These are phyloP conservation scores for Punctularia strigosozonata DNA, from an alignment of 768 basidiomycete species.

Conservation along the genomic window DNA sequence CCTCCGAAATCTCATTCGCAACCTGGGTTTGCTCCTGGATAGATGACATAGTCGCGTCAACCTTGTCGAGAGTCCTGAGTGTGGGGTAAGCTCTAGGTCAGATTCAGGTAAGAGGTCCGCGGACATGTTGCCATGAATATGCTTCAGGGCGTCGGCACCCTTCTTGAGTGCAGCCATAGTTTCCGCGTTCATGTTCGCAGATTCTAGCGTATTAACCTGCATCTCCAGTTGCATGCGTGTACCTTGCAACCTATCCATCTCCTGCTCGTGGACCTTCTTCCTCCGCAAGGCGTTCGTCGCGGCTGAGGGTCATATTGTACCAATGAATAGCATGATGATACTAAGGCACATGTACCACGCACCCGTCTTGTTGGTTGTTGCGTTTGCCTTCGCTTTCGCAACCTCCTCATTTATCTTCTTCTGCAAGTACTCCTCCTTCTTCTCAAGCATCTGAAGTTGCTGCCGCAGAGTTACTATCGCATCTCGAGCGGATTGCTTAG, in stretches of 20 bases:
- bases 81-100: constrained; percentile 2
- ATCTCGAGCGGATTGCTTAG: constrained; percentile 78
- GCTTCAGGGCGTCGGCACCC: constrained; percentile 78
- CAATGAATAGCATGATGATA: too few relatives aligned
- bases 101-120: constrained; percentile 20
- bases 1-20: constrained; percentile 85
- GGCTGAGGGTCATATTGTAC: constrained; percentile 28
- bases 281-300: constrained; percentile 85
- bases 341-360: constrained; percentile 21
- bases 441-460: constrained; percentile 94
- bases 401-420: constrained; percentile 94
- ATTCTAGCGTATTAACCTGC: constrained; percentile 94
- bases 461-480: constrained; percentile 89
- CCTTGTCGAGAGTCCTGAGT: constrained; percentile 70
- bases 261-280: constrained; percentile 83
- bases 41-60: constrained; percentile 79
- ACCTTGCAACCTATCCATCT: constrained; percentile 77
- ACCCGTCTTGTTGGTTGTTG: constrained; percentile 90
- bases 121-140: constrained; percentile 83
- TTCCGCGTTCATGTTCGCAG: constrained; percentile 95
- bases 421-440: constrained; percentile 95
- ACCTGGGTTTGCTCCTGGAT: constrained; percentile 88
- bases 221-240: constrained; percentile 87
- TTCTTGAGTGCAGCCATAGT: constrained; percentile 98
- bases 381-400: constrained; percentile 87